A percentile compares a stretch with the other conserved stretches of the same genome.
phyloP scores from a whole-genome alignment of 805 yeast species.

The Brettanomyces anomalus region DNA sequence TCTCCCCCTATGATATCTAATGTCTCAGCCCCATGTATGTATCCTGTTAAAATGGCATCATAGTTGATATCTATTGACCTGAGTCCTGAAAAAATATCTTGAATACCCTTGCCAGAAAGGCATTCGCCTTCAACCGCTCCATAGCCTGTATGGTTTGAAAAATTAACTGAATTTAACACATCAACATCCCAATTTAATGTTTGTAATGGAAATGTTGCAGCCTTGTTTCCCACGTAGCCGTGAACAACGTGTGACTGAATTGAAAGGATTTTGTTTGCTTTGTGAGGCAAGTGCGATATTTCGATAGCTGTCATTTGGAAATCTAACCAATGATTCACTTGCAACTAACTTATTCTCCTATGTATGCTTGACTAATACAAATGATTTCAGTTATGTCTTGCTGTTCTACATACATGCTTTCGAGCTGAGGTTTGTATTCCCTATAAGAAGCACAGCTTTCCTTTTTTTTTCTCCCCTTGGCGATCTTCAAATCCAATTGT shows the following conservation, averaged over 20 bases:
- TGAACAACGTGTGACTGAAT: conserved; percentile 66
- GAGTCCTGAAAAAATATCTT: conserved; percentile 31
- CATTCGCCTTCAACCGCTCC: conserved; percentile 44
- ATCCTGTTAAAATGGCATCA: conserved; percentile 57
- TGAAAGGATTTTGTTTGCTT: conserved; percentile 32
- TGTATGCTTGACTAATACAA: too few species aligned
- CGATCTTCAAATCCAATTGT: too few species aligned
- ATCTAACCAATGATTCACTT: conserved; percentile 2
- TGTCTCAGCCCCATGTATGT: conserved; percentile 50
- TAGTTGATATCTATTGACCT: conserved; percentile 28
- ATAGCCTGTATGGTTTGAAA: conserved; percentile 66
- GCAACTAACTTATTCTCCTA: too few species aligned
- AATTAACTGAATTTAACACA: conserved; percentile 53
- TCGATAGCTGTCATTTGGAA: conserved; percentile 12
- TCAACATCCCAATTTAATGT: conserved; percentile 65
- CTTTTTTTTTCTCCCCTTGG: too few species aligned
- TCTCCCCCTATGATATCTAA: conserved; percentile 34
- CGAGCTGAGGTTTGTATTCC: too few species aligned
- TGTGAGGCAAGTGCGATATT: conserved; percentile 10
- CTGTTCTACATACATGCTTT: too few species aligned
- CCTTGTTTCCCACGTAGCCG: conserved; percentile 66
- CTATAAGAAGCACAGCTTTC: too few species aligned
- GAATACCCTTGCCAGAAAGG: conserved; percentile 32
- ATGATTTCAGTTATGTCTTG: too few species aligned
- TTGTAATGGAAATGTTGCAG: conserved; percentile 58